phyloP scores from a whole-genome alignment of 768 basidiomycete species.

The Macrocybe gigantea region DNA sequence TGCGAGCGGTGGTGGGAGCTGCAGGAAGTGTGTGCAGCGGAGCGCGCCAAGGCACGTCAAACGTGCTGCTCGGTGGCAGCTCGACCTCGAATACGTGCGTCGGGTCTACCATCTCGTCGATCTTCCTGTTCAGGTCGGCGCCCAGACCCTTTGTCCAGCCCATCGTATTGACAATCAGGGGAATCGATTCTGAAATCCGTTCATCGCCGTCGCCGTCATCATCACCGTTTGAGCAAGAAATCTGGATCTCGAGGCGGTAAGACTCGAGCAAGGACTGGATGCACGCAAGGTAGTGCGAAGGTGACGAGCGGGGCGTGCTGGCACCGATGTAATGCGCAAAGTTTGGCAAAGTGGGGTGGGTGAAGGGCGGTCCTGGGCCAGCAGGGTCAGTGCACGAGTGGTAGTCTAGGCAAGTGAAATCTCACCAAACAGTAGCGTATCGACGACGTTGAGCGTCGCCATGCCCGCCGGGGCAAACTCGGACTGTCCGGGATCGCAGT shows the following conservation, averaged over 20 bases:
- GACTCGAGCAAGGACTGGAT: conserved; percentile 61
- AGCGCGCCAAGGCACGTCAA: conserved; percentile 13
- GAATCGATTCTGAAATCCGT: conserved; percentile 57
- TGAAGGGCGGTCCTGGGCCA: conserved; percentile 74
- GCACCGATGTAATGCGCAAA: conserved; percentile 80
- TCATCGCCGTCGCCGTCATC: conserved; percentile 18
- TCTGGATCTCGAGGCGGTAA: conserved; percentile 66
- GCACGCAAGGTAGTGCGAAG: conserved; percentile 68
- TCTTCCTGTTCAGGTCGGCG: conserved; percentile 63
- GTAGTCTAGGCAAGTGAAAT: not conserved
- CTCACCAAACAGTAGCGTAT: conserved; percentile 65
- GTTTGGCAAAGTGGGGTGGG: conserved; percentile 68
- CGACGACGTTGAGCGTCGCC: conserved; percentile 73
- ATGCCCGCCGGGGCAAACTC: conserved; percentile 88
- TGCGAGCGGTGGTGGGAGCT: conserved; percentile 5
- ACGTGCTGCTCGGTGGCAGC: conserved; percentile 6
- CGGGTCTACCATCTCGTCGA: conserved; percentile 62
- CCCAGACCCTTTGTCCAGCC: conserved; percentile 96
- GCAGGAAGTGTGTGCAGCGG: conserved; percentile 9
- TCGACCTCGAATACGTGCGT: conserved; percentile 54
- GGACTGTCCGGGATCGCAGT: conserved; percentile 91
- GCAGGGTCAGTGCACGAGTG: not conserved
- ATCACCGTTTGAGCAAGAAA: conserved; percentile 19
- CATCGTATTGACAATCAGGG: conserved; percentile 92
- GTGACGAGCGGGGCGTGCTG: conserved; percentile 70